A percentile compares a stretch with the other conserved stretches of the same genome.
Evolutionary conservation across 2,329 filamentous ascomycete species (phyloP).

Genomic region (Talaromyces islandicus): DNA sequence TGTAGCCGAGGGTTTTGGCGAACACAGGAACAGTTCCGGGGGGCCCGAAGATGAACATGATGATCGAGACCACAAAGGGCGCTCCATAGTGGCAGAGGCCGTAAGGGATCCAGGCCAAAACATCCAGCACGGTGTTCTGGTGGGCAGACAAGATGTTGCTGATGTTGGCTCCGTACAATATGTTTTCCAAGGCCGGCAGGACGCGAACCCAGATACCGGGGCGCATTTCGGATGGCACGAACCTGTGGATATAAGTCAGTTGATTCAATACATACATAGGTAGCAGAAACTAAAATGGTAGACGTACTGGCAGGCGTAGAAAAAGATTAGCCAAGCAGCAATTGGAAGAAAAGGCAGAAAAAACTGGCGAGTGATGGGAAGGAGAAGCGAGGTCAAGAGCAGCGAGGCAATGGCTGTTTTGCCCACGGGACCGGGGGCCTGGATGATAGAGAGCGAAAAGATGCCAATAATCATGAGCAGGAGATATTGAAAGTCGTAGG

Average conservation of each 20-base stretch:
- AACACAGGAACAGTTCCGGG: constrained; percentile 81
- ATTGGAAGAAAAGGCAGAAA: constrained; percentile 82
- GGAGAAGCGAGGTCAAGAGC: constrained; percentile 63
- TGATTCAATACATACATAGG: background rate
- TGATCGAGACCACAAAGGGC: constrained; percentile 68
- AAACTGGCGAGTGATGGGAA: constrained; percentile 85
- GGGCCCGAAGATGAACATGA: constrained; percentile 84
- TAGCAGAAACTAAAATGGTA: background rate
- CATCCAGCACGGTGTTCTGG: constrained; percentile 73
- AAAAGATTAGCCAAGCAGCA: constrained; percentile 81
- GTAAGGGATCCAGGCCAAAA: constrained; percentile 90
- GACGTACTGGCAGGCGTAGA: constrained; percentile 86
- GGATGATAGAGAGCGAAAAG: constrained; percentile 78
- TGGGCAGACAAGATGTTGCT: constrained; percentile 93
- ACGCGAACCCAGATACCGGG: constrained; percentile 95
- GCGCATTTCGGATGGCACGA: constrained; percentile 81
- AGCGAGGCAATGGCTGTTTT: constrained; percentile 68
- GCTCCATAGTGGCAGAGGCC: constrained; percentile 85
- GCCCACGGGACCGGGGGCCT: constrained; percentile 66
- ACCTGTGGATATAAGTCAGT: constrained; percentile 51
- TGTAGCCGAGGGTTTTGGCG: constrained; percentile 82
- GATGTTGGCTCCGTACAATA: constrained; percentile 90
- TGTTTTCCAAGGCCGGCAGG: constrained; percentile 88
- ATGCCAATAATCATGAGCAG: constrained; percentile 67
- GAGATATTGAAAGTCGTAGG: constrained; percentile 80